Base-by-base conservation (phyloP, 345 rosid genomes). In the Populus ilicifolia region DNA sequence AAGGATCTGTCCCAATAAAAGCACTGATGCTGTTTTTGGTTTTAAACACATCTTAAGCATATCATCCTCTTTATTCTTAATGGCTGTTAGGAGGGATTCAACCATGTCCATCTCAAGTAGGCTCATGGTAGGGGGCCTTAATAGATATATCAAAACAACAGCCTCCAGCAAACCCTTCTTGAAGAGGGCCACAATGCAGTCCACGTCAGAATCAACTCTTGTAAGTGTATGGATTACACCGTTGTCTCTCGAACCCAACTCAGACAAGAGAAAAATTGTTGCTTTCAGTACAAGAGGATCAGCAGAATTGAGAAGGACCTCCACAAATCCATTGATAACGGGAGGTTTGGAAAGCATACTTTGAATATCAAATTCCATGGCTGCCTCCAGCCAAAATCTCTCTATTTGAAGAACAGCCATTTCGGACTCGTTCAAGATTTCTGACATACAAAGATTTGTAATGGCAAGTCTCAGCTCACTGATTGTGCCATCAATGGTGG, bases 91-190 rank as follows among this genome's bases (percentile, higher is more conserved):
- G 62, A 91, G 86, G 43, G 88, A 62, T 61, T 91, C 90, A 68
- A 86, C 82, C 78, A 88, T 67, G 46, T 88, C 89, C 92, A 83
- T 86, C 80, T 86, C 90, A 33, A 83, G 59, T 36, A 91, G 81
- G 71, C 77, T 80, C 74, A 43, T 74, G 23, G 80, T 83, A 23
- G 89, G 81, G 65, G 91, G 93, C 65, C 70, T 78, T 67, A 91
- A 77, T 8, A 88, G 81, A 83, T 87, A 83, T 69, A 91, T 83
- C 80, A 91, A 71, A 50, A 86, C 93, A 41, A 83, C 85, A 5
- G 95, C 93, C 84, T 91, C 95, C 54, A 78, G 44, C 78, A 91
- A 73, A 10, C 91, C 93, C 33, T 88, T 87, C 88, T 88, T 91
- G 76, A 91, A 91, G 30, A 91, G 85, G 38, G 85, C 87, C 27